A percentile compares a stretch with the other conserved stretches of the same genome.
phyloP scores from a whole-genome alignment of 805 yeast genomes.

The Spathaspora arborariae region DNA sequence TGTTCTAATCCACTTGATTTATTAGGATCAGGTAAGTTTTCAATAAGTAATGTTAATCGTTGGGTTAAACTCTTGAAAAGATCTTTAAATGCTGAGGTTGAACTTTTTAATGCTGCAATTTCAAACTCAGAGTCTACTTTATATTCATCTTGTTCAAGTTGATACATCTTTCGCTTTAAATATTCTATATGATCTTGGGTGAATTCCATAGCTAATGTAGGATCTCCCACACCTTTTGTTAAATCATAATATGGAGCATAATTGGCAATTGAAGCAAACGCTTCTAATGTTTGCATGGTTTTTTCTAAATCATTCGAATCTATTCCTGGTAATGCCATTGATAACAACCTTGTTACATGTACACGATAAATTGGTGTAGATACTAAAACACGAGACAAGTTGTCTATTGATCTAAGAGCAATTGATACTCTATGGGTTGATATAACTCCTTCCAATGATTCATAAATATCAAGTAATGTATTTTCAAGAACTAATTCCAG shows the following conservation, averaged over 20 bases:
- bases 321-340: slow-evolving; percentile 71
- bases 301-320: slow-evolving; percentile 83
- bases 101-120: slow-evolving; percentile 59
- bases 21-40: slow-evolving; percentile 61
- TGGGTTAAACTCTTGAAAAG: slow-evolving; percentile 55
- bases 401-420: slow-evolving; percentile 65
- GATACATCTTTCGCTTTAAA: slow-evolving; percentile 43
- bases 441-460: slow-evolving; percentile 61
- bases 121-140: slow-evolving; percentile 43
- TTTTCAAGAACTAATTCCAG: slow-evolving; percentile 53
- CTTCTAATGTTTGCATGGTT: slow-evolving; percentile 63
- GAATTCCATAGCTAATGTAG: slow-evolving; percentile 45
- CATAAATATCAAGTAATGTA: slow-evolving; percentile 70
- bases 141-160: slow-evolving; percentile 19
- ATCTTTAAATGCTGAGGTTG: slow-evolving; percentile 66
- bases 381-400: slow-evolving; percentile 65
- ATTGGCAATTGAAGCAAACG: slow-evolving; percentile 66
- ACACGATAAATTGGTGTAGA: slow-evolving; percentile 60
- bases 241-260: slow-evolving; percentile 71
- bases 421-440: slow-evolving; percentile 78
- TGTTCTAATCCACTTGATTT: slow-evolving; percentile 49
- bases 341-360: slow-evolving; percentile 72
- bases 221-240: slow-evolving; percentile 40
- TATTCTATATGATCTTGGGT: slow-evolving; percentile 60
- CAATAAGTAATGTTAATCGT: slow-evolving; percentile 60